A percentile compares a stretch with the other conserved stretches of the same genome.
These are phyloP conservation scores for Trametes gibbosa DNA, from an alignment of 768 basidiomycete genomes.

Conservation along the genomic window DNA sequence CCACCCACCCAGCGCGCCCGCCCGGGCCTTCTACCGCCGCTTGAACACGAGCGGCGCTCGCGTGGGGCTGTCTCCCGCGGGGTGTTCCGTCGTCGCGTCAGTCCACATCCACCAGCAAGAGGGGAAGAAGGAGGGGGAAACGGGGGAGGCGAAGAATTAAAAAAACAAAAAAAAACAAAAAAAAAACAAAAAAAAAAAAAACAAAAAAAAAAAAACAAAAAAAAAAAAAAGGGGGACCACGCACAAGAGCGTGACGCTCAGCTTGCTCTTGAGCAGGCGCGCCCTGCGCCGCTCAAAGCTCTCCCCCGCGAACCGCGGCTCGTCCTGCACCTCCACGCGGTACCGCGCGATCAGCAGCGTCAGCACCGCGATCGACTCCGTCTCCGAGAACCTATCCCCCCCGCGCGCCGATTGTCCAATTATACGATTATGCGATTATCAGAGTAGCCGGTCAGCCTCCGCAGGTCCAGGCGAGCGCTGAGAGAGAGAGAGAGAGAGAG, in stretches of 20 bases:
- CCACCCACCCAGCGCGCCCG: too few species aligned
- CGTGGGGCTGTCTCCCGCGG: slow-evolving; percentile 25
- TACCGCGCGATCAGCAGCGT: slow-evolving; percentile 47
- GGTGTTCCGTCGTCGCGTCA: not conserved
- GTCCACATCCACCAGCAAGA: too few species aligned
- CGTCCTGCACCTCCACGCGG: slow-evolving; percentile 48
- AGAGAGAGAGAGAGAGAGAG: not conserved
- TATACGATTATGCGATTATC: too few species aligned
- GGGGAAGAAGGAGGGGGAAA: too few species aligned
- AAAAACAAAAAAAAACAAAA: too few species aligned
- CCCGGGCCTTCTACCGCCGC: slow-evolving; percentile 23
- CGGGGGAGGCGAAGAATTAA: too few species aligned
- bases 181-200: not conserved
- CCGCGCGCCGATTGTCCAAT: too few species aligned
- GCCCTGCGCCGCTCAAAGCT: slow-evolving; percentile 45
- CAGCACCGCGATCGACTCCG: slow-evolving; percentile 49
- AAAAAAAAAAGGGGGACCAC: slow-evolving; percentile 21
- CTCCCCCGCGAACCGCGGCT: slow-evolving; percentile 46
- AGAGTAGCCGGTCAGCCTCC: too few species aligned
- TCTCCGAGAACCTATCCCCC: slow-evolving; percentile 38
- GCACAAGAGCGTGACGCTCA: slow-evolving; percentile 45
- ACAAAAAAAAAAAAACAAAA: too few species aligned
- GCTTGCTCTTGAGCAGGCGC: slow-evolving; percentile 37
- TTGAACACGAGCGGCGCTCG: slow-evolving; percentile 36
- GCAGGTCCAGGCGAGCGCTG: too few species aligned